Base-by-base conservation (phyloP, 805 yeast genomes). In the Pichia exigua region DNA sequence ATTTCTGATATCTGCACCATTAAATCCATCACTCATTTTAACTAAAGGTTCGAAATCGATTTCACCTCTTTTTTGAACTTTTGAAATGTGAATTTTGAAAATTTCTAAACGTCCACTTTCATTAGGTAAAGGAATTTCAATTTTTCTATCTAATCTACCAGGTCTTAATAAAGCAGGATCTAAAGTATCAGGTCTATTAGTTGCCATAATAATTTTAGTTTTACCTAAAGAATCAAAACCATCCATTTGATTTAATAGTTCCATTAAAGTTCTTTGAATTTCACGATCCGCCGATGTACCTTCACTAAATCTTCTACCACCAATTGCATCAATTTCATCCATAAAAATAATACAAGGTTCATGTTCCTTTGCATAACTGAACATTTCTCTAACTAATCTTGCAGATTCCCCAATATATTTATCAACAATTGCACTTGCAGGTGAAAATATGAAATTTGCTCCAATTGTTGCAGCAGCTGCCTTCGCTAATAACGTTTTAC, bases 271-370 rank as follows among this genome's bases (percentile, higher is more conserved):
- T 73, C 99, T 85, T 74, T 92, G 99, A 65, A 92, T 92, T 70
- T 92, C 99, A 71, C 99, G 85, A 72, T 92, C 99, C 3, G 99
- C 98, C 10, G 96, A 87, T 2, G 98, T 92, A 72, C 99, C 99
- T 70, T 92, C 99, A 59, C 92, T 82, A 70, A 92, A 92, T 70
- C 99, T 81, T 63, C 99, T 83, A 47, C 99, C 99, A 65, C 99
- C 99, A 69, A 92, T 92, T 53, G 99, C 99, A 74, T 94, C 99
- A 57, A 92, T 83, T 76, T 92, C 99, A 73, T 92, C 99, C 96
- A 92, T 91, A 67, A 92, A 92, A 52, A 92, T 94, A 65, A 94
- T 91, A 72, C 98, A 92, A 18, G 98, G 98, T 67, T 87, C 98
- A 68, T 92, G 98, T 65, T 92, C 99, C 66, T 83, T 90, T 42